phyloP scores from a whole-genome alignment of 768 basidiomycete species.

The Thelephora ganbajun region DNA sequence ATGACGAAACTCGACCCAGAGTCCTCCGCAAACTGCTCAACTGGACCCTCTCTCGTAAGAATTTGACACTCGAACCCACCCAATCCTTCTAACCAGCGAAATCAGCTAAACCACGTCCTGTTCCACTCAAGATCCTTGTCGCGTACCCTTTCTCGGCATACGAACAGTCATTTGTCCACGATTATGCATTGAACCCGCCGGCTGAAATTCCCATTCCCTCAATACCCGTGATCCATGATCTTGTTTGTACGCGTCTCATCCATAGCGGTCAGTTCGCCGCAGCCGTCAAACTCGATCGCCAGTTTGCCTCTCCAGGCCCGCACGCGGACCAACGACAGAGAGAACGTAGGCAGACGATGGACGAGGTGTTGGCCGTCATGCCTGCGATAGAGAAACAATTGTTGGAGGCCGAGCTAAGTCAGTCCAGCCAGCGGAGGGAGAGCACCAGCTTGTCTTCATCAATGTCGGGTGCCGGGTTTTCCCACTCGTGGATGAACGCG shows the following conservation, averaged over 20 bases:
- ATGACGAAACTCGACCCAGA: slow-evolving; percentile 33
- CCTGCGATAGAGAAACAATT: slow-evolving; percentile 48
- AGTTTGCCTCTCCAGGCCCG: slow-evolving; percentile 22
- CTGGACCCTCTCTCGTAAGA: slow-evolving; percentile 62
- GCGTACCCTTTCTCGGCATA: slow-evolving; percentile 49
- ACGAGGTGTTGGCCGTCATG: slow-evolving; percentile 51
- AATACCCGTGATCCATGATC: slow-evolving; percentile 52
- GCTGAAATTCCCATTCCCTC: slow-evolving; percentile 29
- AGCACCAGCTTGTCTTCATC: slow-evolving; percentile 1
- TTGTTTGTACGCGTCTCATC: slow-evolving; percentile 67
- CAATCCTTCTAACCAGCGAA: neutral
- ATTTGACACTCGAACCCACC: neutral
- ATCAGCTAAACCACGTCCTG: slow-evolving; percentile 44
- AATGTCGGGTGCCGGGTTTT: neutral
- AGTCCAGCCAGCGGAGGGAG: slow-evolving; percentile 11
- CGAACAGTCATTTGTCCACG: slow-evolving; percentile 46
- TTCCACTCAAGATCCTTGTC: slow-evolving; percentile 46
- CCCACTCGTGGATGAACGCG: slow-evolving; percentile 4
- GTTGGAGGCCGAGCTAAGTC: slow-evolving; percentile 45
- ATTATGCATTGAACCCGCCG: slow-evolving; percentile 45
- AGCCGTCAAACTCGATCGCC: slow-evolving; percentile 66
- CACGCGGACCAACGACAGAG: slow-evolving; percentile 19
- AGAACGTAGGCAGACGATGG: slow-evolving; percentile 56
- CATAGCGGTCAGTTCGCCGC: slow-evolving; percentile 55
- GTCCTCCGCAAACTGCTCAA: slow-evolving; percentile 46